Conservation (phyloP, 257 asterid species). For the Solanum chmielewskii region DNA sequence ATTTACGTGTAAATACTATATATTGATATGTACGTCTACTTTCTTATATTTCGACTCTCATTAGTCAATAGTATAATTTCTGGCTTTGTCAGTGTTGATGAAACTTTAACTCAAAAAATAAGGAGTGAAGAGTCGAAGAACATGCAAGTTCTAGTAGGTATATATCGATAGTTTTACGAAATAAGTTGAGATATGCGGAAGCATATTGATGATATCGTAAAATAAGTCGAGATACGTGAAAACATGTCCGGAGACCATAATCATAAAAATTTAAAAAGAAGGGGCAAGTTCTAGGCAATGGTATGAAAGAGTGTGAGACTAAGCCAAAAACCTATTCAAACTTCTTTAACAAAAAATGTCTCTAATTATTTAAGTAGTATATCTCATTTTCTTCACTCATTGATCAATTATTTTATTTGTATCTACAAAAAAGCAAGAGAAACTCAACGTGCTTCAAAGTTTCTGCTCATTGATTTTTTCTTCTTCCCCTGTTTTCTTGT, state of each 20-base stretch:
- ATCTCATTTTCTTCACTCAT: neutral
- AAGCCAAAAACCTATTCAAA: neutral
- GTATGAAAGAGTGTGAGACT: neutral
- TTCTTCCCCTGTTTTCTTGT: neutral
- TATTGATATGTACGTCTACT: neutral
- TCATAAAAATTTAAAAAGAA: neutral
- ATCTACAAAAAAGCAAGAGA: neutral
- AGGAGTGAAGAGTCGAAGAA: neutral
- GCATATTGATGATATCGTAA: no score
- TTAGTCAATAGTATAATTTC: neutral
- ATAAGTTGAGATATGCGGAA: no score
- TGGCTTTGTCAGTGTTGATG: rapidly evolving
- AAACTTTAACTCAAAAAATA: neutral
- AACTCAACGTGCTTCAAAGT: neutral
- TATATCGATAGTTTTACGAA: no score
- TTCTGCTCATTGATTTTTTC: neutral
- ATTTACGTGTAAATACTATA: neutral
- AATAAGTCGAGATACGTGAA: neutral
- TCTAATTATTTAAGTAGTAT: neutral
- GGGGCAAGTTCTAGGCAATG: conserved; percentile 2
- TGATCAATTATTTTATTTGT: neutral
- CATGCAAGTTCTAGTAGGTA: no score
- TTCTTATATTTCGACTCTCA: neutral
- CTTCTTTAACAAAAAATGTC: neutral
- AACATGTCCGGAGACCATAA: neutral